These are phyloP conservation scores for Modicella reniformis DNA, from an alignment of 371 early-diverging fungal genomes.

Conservation along the genomic window DNA sequence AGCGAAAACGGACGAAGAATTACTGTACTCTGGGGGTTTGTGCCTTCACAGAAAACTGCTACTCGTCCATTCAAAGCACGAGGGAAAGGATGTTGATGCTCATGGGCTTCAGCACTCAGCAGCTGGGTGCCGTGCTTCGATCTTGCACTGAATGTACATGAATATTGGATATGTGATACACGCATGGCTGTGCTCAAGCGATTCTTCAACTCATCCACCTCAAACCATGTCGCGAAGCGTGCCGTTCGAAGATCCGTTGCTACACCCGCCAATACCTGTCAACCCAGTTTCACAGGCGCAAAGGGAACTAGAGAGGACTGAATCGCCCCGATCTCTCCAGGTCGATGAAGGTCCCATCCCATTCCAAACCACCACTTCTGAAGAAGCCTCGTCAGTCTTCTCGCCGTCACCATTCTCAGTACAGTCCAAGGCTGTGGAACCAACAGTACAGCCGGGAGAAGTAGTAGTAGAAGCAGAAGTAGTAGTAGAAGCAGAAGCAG, in stretches of 20 bases:
- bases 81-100: no score
- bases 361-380: slow-evolving; percentile 24
- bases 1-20: no score
- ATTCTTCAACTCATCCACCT: background rate
- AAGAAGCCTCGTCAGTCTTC: slow-evolving; percentile 25
- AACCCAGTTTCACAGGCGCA: slow-evolving; percentile 2
- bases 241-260: slow-evolving; percentile 49
- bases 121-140: no score
- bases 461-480: background rate
- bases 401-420: slow-evolving; percentile 26
- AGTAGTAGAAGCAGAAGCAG: background rate
- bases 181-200: no score
- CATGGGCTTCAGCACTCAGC: no score
- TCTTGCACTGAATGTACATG: no score
- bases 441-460: background rate
- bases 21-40: no score
- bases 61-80: no score
- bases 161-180: no score
- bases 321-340: slow-evolving; percentile 5
- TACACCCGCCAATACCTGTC: slow-evolving; percentile 44
- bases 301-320: slow-evolving; percentile 1
- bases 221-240: slow-evolving; percentile 42
- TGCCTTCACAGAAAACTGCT: no score
- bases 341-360: slow-evolving; percentile 54
- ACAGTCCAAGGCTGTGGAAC: background rate